Evolutionary conservation across 192 early-diverging fungal species (phyloP).

Genomic region (Mortierella claussenii): DNA sequence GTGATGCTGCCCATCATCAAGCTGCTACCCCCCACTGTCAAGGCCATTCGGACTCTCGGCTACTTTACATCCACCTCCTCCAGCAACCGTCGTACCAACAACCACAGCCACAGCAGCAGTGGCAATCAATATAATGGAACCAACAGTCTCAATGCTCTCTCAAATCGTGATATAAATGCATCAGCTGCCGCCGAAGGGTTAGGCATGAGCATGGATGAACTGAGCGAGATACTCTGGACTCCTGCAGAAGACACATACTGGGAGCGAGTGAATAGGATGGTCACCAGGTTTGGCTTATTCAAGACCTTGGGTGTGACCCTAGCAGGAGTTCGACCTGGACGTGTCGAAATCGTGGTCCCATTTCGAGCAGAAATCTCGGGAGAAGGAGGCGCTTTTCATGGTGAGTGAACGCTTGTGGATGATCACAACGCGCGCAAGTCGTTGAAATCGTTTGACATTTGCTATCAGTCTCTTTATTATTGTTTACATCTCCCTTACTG

Average conservation of each 20-base stretch:
- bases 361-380: conserved; percentile 48
- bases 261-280: conserved; percentile 50
- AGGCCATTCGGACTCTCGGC: conserved; percentile 26
- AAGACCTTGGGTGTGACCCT: conserved; percentile 34
- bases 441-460: no score
- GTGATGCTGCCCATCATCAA: conserved; percentile 47
- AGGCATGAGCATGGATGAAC: conserved; percentile 40
- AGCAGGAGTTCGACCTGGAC: conserved; percentile 38
- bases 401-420: conserved; percentile 8
- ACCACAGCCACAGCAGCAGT: neutral
- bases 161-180: conserved; percentile 25
- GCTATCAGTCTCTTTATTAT: neutral
- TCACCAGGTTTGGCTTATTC: conserved; percentile 29
- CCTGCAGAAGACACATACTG: conserved; percentile 48
- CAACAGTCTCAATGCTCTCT: neutral
- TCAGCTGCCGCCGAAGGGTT: conserved; percentile 24
- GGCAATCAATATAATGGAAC: neutral
- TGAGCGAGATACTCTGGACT: conserved; percentile 46
- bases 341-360: conserved; percentile 44
- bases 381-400: conserved; percentile 49
- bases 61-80: conserved; percentile 18
- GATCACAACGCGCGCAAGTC: no score
- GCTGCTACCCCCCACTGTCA: conserved; percentile 32
- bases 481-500: neutral
- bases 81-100: conserved; percentile 5